These are phyloP conservation scores for Candida ficus DNA, from an alignment of 805 yeast genomes.

Conservation along the genomic window DNA sequence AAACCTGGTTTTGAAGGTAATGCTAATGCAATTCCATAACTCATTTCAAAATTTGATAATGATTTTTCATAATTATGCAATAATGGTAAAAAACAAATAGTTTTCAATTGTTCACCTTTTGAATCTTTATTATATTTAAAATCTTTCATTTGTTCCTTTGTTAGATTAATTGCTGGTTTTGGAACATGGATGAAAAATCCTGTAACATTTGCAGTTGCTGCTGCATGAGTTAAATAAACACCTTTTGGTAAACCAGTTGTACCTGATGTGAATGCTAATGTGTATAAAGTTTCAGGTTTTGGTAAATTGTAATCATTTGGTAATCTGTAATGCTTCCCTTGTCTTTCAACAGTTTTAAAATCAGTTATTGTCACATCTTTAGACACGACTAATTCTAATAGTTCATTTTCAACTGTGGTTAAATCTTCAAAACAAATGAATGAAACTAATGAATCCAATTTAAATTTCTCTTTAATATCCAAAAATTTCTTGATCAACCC, in stretches of 20 bases:
- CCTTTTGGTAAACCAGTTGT: conserved; percentile 74
- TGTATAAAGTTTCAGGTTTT: conserved; percentile 41
- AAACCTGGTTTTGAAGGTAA: conserved; percentile 43
- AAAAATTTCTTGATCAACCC: conserved; percentile 38
- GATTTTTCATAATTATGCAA: conserved; percentile 56
- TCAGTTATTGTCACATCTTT: conserved; percentile 30
- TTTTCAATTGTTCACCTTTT: conserved; percentile 17
- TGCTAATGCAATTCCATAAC: conserved; percentile 39
- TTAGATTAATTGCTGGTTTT: conserved; percentile 22
- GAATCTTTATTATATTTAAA: conserved; percentile 17
- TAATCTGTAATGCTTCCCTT: conserved; percentile 27
- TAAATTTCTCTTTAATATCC: conserved; percentile 32
- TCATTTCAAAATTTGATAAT: conserved; percentile 33
- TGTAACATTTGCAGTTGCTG: conserved; percentile 36
- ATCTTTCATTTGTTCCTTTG: conserved; percentile 9
- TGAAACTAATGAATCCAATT: conserved; percentile 9
- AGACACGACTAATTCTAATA: conserved; percentile 2
- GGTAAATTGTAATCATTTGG: conserved; percentile 32
- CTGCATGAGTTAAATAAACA: conserved; percentile 57
- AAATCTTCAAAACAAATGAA: conserved; percentile 17
- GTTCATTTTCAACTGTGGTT: not conserved
- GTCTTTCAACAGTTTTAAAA: conserved; percentile 26
- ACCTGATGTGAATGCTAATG: conserved; percentile 65
- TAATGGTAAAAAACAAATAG: conserved; percentile 42
- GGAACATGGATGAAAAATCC: conserved; percentile 25